Base-by-base conservation (phyloP, 163 green algal genomes). In the Trebouxia gelatinosa region DNA sequence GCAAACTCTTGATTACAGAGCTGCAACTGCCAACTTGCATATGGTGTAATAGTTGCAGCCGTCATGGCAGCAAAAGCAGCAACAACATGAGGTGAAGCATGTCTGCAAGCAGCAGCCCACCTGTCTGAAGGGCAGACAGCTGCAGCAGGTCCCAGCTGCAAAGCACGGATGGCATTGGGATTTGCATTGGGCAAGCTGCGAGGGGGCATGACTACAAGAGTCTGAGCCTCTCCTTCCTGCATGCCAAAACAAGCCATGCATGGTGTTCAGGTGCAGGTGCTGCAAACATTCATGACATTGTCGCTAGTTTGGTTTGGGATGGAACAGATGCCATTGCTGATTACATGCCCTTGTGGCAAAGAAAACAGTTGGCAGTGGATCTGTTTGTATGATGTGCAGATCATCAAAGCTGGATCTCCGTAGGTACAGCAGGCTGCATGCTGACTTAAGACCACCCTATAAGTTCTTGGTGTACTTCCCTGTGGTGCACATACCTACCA, bases 111-210 rank as follows among this genome's bases (percentile, higher is more conserved):
- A 66, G 57, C 1, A 13, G 19, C 37, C 34, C 43, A 58, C 74
- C 74, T 80, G 9, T 64, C 48, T 16, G 31, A n/a, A 29, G 84
- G 84, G 40, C 67, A 84, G 21, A 75, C 75, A 13, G 37, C 39
- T 0, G 80, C 86, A 38, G 72, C 57, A 58, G 72, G 29, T 57
- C 83, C 59, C 13, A 88, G 32, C 31, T 84, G 78, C 43, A 89
- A 61, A 0, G 50, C 77, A 64, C 83, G 77, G 58, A 89, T 78
- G 13, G 81, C 81, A n/a, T 67, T 13, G 16, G 57, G 28, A 29
- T 72, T 77, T 51, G 34, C 39, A 23, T 50, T 29, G 6, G 38
- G 39, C 2, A 54, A 19, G 26, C 29, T 64, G 0, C 70, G n/a
- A 17, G 78, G 77, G 34, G 84, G 83, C 35, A 88, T 62, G 3